Base-by-base conservation (phyloP, 768 basidiomycete genomes). In the Suillus tomentosus region DNA sequence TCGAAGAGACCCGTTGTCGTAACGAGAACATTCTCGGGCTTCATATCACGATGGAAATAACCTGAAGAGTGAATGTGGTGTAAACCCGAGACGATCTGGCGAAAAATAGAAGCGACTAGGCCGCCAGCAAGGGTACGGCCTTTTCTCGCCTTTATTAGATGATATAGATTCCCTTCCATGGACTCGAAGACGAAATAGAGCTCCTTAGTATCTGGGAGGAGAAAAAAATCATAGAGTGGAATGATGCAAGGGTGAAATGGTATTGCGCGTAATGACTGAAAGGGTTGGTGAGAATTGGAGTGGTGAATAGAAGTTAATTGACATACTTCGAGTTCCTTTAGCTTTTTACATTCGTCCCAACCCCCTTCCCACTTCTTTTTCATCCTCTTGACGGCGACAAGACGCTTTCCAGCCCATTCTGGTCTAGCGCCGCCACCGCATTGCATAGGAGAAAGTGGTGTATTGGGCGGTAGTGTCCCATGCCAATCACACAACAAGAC, bases 401-500 rank as follows among this genome's bases (percentile, higher is more conserved):
- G 85, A 64, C 92, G 86, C 80, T 95, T 98, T 63, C 94, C 95
- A 57, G 85, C 84, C 89, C 96, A 99, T 76, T 98, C 96, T 66
- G 95, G 92, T 67, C 95, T 81, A 55, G 93, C 92, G 62, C 94
- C 93, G 59, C 90, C 91, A 57, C 94, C 93, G 78, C 94, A 94
- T 76, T 97, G 95, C 96, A 97, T 97, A 43, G 95, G 92, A 24
- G 95, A 95, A 67, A 94, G 79, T 50, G 90, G 89, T 60, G 92
- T 93, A 82, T 92, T 91, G 76, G 94, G 89, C 74, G 95, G 94
- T 74, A 99, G 82, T 66, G 92, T 87, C 73, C 93, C 94, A 83
- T 97, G 95, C 96, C 96, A 99, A 84, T 99, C 97, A 78, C 96
- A 97, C 70, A 99, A 85, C 89, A 93, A 95, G 68, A 99, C 97